Base-by-base conservation (phyloP, 192 early-diverging fungal genomes). In the Coemansia sp. region DNA sequence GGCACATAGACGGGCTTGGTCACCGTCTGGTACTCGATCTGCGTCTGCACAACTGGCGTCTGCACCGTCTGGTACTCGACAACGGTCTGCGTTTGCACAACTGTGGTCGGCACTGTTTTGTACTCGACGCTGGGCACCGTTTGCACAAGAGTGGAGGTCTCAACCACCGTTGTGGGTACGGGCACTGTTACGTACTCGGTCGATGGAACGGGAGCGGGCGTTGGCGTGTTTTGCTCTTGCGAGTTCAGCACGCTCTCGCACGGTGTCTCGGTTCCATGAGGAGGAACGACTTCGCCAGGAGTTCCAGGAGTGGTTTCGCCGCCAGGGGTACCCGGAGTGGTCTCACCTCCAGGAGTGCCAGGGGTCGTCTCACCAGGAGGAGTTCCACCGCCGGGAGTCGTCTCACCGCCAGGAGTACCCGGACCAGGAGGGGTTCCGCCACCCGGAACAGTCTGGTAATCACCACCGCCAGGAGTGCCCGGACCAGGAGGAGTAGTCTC, bases 1-100 rank as follows among this genome's bases (percentile, higher is more conserved):
- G 77, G 77, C 21, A 80, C 77, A 29, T 80, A 80, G 0, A 80
- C 77, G 14, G 77, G 77, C 67, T 74, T 70, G 51, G 77, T 80
- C 5, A 74, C 47, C 1, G 77, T 74, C 7, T 60, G 38, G 57
- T 80, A 79, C 76, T 69, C 64, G 35, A 70, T 29, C 65, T 74
- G 71, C 21, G 77, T 80, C 72, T 74, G 68, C 22, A 51, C 23
- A 3, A 80, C 61, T 1, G 69, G 64, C 4, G 65, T 60, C 9
- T 62, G 67, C 4, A 78, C 70, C 4, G 66, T 65, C 59, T 72
- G 49, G 21, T 70, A 72, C 17, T 22, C 37, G 26, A 69, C 64
- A 11, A 56, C 54, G 19, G 71, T 73, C 43, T 71, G 59, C 57
- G 67, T 64, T 52, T 68, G 64, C 1, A 68, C 58, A 23, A 65